A percentile compares a stretch with the other conserved stretches of the same genome.
Conservation (phyloP, 768 basidiomycete species). For the Calocybe indica region DNA sequence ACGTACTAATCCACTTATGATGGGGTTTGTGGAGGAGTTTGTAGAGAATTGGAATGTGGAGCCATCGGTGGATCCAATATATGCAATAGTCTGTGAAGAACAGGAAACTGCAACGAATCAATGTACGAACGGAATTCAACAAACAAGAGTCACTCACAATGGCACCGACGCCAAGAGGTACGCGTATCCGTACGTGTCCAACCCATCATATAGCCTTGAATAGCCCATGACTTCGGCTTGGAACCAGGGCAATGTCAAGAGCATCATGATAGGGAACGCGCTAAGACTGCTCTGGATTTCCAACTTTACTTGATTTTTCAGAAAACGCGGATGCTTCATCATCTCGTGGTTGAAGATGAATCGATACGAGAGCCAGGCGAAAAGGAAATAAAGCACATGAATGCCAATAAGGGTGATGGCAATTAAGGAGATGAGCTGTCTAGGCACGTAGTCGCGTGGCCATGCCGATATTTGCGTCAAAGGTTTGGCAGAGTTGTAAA, state of each 20-base stretch:
- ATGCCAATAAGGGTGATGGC: constrained; percentile 77
- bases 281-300: constrained; percentile 75
- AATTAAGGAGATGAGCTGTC: constrained; percentile 70
- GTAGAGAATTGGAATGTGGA: constrained; percentile 84
- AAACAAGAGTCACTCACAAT: constrained; percentile 40
- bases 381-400: constrained; percentile 79
- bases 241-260: constrained; percentile 93
- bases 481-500: constrained; percentile 20
- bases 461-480: constrained; percentile 58
- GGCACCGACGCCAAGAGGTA: constrained; percentile 66
- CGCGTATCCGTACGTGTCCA: constrained; percentile 74
- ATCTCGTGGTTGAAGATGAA: constrained; percentile 92
- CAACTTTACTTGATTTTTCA: constrained; percentile 76
- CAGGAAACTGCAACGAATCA: constrained; percentile 47
- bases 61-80: constrained; percentile 93
- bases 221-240: constrained; percentile 86
- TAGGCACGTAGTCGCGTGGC: constrained; percentile 77
- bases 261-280: constrained; percentile 78
- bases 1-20: constrained; percentile 96
- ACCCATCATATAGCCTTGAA: constrained; percentile 69
- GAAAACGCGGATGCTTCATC: constrained; percentile 92
- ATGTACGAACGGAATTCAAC: neutral
- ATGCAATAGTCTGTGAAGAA: constrained; percentile 89
- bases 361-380: constrained; percentile 79
- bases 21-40: constrained; percentile 95